Evolutionary conservation across 2,329 filamentous ascomycete genomes (phyloP).

Genomic region (Xylariaceae sp.): DNA sequence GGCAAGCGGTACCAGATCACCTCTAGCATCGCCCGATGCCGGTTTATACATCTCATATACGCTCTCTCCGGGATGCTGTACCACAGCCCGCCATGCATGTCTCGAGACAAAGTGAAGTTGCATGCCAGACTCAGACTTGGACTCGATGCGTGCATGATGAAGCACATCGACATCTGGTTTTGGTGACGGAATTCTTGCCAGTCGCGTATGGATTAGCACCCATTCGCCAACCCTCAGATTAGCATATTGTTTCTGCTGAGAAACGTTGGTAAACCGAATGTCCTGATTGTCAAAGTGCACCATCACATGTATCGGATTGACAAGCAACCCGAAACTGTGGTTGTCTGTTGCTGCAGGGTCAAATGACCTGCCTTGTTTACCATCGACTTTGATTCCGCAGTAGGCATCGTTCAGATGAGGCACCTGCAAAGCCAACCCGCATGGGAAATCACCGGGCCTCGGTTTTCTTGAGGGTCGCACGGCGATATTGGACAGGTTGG

Average conservation of each 20-base stretch:
- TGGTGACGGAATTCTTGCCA: neutral
- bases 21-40: neutral
- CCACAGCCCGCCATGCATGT: constrained; percentile 13
- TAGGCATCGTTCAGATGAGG: constrained; percentile 21
- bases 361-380: too few species aligned
- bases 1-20: constrained; percentile 39
- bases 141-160: constrained; percentile 25
- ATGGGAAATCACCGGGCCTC: constrained; percentile 38
- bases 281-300: constrained; percentile 14
- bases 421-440: constrained; percentile 32
- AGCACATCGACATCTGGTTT: constrained; percentile 9
- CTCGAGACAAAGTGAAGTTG: constrained; percentile 20
- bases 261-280: constrained; percentile 6
- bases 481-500: constrained; percentile 38
- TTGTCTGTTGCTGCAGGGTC: too few species aligned
- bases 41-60: too few species aligned
- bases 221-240: constrained; percentile 22
- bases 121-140: neutral
- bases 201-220: constrained; percentile 24
- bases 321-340: constrained; percentile 8
- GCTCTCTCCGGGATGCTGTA: too few species aligned
- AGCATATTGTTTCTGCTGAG: neutral
- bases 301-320: constrained; percentile 21
- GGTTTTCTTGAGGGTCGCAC: neutral
- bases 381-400: too few species aligned